Evolutionary conservation across 805 yeast species (phyloP).

Genomic region (Cyberlindnera mississippiensis): DNA sequence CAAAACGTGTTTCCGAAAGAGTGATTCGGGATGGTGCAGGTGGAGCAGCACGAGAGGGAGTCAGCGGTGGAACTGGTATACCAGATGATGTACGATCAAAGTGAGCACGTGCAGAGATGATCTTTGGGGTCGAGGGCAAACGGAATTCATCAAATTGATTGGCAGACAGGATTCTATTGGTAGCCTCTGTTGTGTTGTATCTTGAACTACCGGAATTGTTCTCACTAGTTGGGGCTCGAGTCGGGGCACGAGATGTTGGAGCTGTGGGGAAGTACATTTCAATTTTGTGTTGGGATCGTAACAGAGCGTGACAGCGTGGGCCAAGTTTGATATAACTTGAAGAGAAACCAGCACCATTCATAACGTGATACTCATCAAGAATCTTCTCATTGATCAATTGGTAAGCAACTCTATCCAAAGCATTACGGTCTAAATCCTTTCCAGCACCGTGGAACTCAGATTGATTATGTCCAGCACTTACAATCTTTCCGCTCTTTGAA

Average conservation of each 20-base stretch:
- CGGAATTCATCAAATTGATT: constrained; percentile 17
- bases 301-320: constrained; percentile 44
- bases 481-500: constrained; percentile 56
- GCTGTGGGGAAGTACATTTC: constrained; percentile 43
- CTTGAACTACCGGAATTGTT: not conserved
- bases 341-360: constrained; percentile 77
- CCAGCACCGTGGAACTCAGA: constrained; percentile 71
- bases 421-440: constrained; percentile 55
- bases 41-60: constrained; percentile 14
- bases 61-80: constrained; percentile 2
- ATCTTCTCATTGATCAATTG: constrained; percentile 63
- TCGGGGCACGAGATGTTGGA: constrained; percentile 7
- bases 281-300: constrained; percentile 43
- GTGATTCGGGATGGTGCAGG: constrained; percentile 23
- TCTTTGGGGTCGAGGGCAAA: constrained; percentile 23
- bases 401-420: constrained; percentile 79
- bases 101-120: constrained; percentile 23
- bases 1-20: constrained; percentile 17
- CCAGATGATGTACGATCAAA: constrained; percentile 25
- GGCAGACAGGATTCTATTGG: constrained; percentile 3
- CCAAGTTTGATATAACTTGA: constrained; percentile 70
- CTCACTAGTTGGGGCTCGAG: not conserved
- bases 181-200: constrained; percentile 1
- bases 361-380: constrained; percentile 65
- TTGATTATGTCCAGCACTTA: constrained; percentile 56